These are phyloP conservation scores for Tricharina praecox DNA, from an alignment of 495 filamentous ascomycete species.

Conservation along the genomic window DNA sequence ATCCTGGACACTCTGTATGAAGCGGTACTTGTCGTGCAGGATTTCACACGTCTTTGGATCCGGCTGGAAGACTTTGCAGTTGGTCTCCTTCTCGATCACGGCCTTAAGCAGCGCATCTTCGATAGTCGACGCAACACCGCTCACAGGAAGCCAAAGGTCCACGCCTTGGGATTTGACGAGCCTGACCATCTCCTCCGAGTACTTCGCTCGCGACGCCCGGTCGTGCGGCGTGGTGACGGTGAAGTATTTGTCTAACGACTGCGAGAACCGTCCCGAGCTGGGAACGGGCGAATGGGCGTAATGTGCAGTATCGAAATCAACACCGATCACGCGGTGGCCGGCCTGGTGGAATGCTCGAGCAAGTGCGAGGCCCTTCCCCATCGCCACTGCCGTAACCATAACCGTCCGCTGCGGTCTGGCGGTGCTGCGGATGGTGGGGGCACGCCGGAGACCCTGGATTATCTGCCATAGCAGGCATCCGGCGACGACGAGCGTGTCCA, in stretches of 20 bases:
- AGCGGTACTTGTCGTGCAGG: constrained; percentile 42
- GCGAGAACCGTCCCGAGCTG: constrained; percentile 31
- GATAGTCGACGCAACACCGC: constrained; percentile 39
- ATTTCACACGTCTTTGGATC: constrained; percentile 27
- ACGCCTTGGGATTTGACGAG: constrained; percentile 45
- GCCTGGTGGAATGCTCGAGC: constrained; percentile 49
- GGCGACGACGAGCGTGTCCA: constrained; percentile 36
- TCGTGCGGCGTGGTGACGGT: constrained; percentile 30
- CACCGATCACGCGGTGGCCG: constrained; percentile 56
- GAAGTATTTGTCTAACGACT: constrained; percentile 37
- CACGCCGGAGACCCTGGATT: constrained; percentile 8
- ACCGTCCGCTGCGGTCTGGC: constrained; percentile 31
- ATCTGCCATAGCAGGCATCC: constrained; percentile 27
- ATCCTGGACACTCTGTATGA: constrained; percentile 36
- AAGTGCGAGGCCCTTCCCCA: constrained; percentile 47
- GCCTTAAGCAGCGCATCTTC: constrained; percentile 51
- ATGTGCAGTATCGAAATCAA: constrained; percentile 40
- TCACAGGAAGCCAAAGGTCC: constrained; percentile 60
- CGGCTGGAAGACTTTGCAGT: constrained; percentile 45
- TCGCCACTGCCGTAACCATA: constrained; percentile 55
- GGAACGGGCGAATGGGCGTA: constrained; percentile 15
- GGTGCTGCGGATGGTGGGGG: constrained; percentile 5
- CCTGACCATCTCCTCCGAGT: constrained; percentile 32
- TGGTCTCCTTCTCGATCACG: constrained; percentile 39
- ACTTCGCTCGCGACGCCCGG: constrained; percentile 6